These are phyloP conservation scores for Ceratorhiza oryzae-sativae DNA, from an alignment of 1,284 basidiomycete genomes.

Conservation along the genomic window DNA sequence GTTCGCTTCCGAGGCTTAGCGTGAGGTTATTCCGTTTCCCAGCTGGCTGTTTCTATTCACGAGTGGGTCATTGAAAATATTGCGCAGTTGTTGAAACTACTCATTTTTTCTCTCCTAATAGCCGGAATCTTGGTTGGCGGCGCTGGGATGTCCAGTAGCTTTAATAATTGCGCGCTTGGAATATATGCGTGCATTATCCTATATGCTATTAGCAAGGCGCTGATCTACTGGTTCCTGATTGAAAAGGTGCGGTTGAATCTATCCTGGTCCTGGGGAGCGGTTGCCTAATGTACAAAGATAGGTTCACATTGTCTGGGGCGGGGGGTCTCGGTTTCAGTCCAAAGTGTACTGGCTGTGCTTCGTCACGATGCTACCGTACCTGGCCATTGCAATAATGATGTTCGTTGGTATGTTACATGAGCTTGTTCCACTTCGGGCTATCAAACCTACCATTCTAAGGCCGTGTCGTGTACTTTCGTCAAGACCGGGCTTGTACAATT, in stretches of 20 bases:
- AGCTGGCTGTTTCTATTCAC: conserved; percentile 50
- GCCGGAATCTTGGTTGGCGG: conserved; percentile 53
- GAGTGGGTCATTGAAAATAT: conserved; percentile 44
- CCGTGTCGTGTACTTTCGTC: conserved; percentile 50
- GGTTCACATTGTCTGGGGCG: conserved; percentile 52
- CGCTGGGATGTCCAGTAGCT: conserved; percentile 49
- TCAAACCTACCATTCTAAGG: conserved; percentile 46
- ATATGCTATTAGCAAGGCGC: conserved; percentile 50
- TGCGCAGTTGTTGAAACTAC: not conserved
- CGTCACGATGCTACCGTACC: conserved; percentile 49
- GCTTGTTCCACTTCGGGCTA: not conserved
- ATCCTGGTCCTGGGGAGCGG: not conserved
- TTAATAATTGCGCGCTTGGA: conserved; percentile 49
- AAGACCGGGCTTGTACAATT: conserved; percentile 56
- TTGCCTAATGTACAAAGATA: conserved; percentile 42
- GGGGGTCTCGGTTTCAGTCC: conserved; percentile 47
- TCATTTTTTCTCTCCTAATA: conserved; percentile 36
- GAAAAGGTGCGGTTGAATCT: conserved; percentile 46
- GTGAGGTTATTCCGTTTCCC: not conserved
- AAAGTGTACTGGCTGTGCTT: conserved; percentile 52
- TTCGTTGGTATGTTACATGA: conserved; percentile 48
- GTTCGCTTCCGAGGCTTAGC: conserved; percentile 12
- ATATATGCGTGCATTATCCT: conserved; percentile 52
- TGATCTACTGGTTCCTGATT: conserved; percentile 54
- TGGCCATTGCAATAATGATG: conserved; percentile 50